Base-by-base conservation (phyloP, 805 yeast species). In the Teunomyces aglyptinius region DNA sequence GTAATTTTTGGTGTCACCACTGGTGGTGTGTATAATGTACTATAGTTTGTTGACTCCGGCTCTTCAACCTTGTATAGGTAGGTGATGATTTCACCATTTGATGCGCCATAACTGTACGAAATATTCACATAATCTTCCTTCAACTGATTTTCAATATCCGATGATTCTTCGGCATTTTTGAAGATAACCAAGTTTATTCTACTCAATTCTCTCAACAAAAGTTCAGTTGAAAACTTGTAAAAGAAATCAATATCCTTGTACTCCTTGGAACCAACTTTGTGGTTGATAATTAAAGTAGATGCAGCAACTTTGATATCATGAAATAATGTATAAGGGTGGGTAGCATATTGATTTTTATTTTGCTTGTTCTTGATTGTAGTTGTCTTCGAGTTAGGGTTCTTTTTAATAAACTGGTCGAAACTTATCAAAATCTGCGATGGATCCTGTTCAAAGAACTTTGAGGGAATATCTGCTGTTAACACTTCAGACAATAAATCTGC, bases 301-400 rank as follows among this genome's bases (percentile, higher is more conserved):
- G 82, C 68, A 0, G 83, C 79, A 13, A 83, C 64, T 49, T 76
- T 83, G 38, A 87, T 58, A 60, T 87, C 96, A 57, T 86, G 92
- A 55, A 72, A 86, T 10, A 86, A 57, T 36, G 68, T 68, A 55
- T 83, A 85, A 5, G 85, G 69, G 0, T 77, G 66, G 13, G 41
- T 36, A 7, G 60, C 57, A 56, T 85, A 85, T 13, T 64, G 57
- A 1, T 59, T 58, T 1, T 60, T 51, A 1, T 61, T 62, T 51
- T 71, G 68, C 52, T 77, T 78, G 4, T 68, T 62, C 0, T 55
- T 24, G n/a, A 85, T 69, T 0, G 80, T 72, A 0, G 78, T 74
- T 3, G 59, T 57, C 19, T 44, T 56, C 45, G 40, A 53, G 39
- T 28, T 56, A 58, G 33, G 63, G 18, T 54, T 65, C 27, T 58